Conservation (phyloP, 2,329 filamentous ascomycete species). For the Neocatenulostroma microsporum region DNA sequence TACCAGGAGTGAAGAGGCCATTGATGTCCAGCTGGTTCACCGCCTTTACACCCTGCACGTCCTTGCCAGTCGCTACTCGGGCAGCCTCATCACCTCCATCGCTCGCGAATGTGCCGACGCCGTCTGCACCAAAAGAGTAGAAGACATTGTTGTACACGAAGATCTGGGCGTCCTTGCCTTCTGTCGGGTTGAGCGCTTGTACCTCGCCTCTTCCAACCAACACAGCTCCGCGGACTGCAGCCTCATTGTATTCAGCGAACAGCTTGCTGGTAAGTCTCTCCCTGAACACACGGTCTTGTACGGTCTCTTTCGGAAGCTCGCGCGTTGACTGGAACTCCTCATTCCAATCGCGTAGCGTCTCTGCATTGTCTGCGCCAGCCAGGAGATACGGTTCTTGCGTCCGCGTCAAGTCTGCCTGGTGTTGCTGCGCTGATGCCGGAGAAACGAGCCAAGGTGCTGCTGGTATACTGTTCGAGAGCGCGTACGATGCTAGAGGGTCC, state of each 20-base stretch:
- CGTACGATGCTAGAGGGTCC: conserved; percentile 86
- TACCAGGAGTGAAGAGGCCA: conserved; percentile 89
- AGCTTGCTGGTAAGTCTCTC: conserved; percentile 91
- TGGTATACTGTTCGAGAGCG: conserved; percentile 90
- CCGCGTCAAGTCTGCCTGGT: conserved; percentile 76
- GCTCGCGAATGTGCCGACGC: conserved; percentile 91
- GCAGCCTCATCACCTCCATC: conserved; percentile 97
- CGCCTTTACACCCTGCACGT: conserved; percentile 84
- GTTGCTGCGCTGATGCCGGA: conserved; percentile 55
- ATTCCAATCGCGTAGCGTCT: conserved; percentile 96
- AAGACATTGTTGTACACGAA: conserved; percentile 99
- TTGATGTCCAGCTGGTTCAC: conserved; percentile 97
- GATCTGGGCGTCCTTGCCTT: conserved; percentile 87
- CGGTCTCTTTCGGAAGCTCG: conserved; percentile 84
- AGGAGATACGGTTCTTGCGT: conserved; percentile 90
- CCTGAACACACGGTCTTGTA: conserved; percentile 92
- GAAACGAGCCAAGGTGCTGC: conserved; percentile 88
- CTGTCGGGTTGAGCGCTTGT: conserved; percentile 87
- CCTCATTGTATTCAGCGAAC: conserved; percentile 96
- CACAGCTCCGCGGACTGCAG: conserved; percentile 83
- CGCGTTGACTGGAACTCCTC: conserved; percentile 97
- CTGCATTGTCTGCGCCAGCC: conserved; percentile 83
- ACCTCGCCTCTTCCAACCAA: conserved; percentile 90
- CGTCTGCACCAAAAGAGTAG: conserved; percentile 96
- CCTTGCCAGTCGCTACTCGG: conserved; percentile 90